These are phyloP conservation scores for Hypomyces perniciosus DNA, from an alignment of 2,329 filamentous ascomycete species.

Conservation along the genomic window DNA sequence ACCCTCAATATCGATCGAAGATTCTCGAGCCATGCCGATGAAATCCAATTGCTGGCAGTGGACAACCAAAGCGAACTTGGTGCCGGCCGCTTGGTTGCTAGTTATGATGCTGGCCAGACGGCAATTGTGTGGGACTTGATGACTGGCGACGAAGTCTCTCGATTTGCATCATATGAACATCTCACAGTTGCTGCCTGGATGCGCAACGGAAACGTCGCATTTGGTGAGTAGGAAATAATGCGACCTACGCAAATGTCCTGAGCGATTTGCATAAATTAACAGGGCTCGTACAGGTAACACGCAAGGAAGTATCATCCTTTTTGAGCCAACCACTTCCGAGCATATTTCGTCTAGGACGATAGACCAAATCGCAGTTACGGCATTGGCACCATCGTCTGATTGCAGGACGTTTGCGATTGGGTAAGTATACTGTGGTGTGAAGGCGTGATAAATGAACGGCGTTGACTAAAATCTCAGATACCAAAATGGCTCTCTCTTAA, in stretches of 20 bases:
- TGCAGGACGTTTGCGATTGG: conserved; percentile 95
- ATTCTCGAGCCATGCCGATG: conserved; percentile 77
- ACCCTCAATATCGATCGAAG: conserved; percentile 81
- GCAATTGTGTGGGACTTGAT: conserved; percentile 96
- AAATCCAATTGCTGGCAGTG: conserved; percentile 76
- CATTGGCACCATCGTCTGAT: conserved; percentile 80
- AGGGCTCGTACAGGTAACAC: conserved; percentile 61
- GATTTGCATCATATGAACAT: conserved; percentile 88
- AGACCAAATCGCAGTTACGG: conserved; percentile 87
- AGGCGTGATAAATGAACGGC: neutral
- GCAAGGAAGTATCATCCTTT: conserved; percentile 88
- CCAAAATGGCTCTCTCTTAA: conserved; percentile 87
- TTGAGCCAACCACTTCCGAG: conserved; percentile 88
- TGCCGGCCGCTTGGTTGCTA: conserved; percentile 79
- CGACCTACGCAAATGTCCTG: neutral
- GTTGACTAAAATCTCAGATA: conserved; percentile 57
- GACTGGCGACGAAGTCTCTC: conserved; percentile 81
- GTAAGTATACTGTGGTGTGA: conserved; percentile 41
- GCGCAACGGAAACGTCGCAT: conserved; percentile 93
- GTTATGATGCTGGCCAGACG: conserved; percentile 84
- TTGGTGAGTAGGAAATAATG: conserved; percentile 57
- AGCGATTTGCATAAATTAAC: conserved; percentile 14
- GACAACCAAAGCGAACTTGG: conserved; percentile 88
- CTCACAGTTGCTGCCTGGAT: conserved; percentile 88
- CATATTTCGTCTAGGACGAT: conserved; percentile 88